Base-by-base conservation (phyloP, 768 basidiomycete genomes). In the Boletus pseudo-olivaceus region DNA sequence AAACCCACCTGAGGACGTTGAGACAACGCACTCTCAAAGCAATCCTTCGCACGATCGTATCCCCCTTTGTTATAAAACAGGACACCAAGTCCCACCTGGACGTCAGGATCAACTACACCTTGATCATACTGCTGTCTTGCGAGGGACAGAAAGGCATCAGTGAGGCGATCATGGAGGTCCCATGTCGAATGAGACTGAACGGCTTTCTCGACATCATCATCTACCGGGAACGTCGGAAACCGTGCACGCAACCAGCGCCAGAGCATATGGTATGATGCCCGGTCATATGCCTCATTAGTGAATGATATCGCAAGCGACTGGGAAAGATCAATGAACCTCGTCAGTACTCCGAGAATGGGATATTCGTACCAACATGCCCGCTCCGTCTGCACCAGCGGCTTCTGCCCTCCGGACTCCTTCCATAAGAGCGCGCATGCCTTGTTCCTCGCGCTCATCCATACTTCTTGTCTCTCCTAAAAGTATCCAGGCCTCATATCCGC, bases 231-330 rank as follows among this genome's bases (percentile, higher is more conserved):
- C 20, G 73, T 75, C 9, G 83, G 88, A 70, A 81, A 87, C 44
- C 80, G 81, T 35, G 86, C 81, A 51, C 75, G 73, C 47, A 98
- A 76, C 90, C 93, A 98, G 32, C 87, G 87, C 46, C 95, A 80
- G 15, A 99, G 80, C 76, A 87, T 90, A 0, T 84, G 75, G 65
- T 96, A 84, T 3, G 95, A 88, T 7, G 86, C 94, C 11, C 88
- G 79, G 62, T 98, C 95, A 62, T 86, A 88, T 0, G 83, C 83
- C 72, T 98, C 96, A 64, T 98, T 99, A 32, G 95, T 96, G 70
- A 91, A 98, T 9, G 93, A 93, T 58, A 98, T 93, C 1, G 96
- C 94, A 33, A 98, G 81, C 7, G 93, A 93, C 95, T 98, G 38
- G 33, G 35, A 48, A 39, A 33, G 27, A 47, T 9, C 12, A 20